A percentile compares a stretch with the other conserved stretches of the same genome.
These are phyloP conservation scores for Aciculosporium take DNA, from an alignment of 2,329 filamentous ascomycete species.

Conservation along the genomic window DNA sequence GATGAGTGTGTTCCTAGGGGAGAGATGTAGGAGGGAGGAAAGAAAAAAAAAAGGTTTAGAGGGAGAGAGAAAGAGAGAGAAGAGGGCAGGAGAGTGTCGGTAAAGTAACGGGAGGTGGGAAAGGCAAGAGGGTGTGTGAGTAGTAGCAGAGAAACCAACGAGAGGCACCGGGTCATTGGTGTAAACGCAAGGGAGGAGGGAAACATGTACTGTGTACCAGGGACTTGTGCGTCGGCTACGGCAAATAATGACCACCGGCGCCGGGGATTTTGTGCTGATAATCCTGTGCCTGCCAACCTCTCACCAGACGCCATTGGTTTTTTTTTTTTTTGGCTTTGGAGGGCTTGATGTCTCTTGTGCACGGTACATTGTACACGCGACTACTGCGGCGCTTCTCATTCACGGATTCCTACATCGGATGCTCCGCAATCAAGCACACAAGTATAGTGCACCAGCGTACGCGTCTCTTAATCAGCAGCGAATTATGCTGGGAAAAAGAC, in stretches of 20 bases:
- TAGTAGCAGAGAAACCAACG: slow-evolving; percentile 9
- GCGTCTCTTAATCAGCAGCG: too few relatives aligned
- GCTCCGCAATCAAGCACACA: neutral
- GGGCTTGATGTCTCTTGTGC: neutral
- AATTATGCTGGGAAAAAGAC: neutral
- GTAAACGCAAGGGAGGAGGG: slow-evolving; percentile 6
- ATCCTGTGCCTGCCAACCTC: neutral
- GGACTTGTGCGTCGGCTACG: neutral
- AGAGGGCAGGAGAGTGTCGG: slow-evolving; percentile 6
- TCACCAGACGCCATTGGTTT: neutral
- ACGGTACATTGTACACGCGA: neutral
- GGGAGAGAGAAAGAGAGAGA: slow-evolving; percentile 11
- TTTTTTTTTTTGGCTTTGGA: neutral
- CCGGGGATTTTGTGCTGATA: neutral
- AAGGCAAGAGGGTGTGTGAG: slow-evolving; percentile 9
- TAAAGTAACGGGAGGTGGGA: slow-evolving; percentile 11
- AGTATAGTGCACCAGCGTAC: too few relatives aligned
- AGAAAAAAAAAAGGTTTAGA: slow-evolving; percentile 12
- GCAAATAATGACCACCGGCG: neutral
- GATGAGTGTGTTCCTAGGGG: slow-evolving; percentile 2
- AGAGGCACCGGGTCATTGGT: slow-evolving; percentile 4
- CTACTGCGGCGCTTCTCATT: neutral
- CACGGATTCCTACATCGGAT: neutral
- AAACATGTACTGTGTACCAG: neutral
- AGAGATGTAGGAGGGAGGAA: slow-evolving; percentile 11